Evolutionary conservation across 1,139 yeast species (phyloP).

Genomic region (Saccharomyces hybrid): DNA sequence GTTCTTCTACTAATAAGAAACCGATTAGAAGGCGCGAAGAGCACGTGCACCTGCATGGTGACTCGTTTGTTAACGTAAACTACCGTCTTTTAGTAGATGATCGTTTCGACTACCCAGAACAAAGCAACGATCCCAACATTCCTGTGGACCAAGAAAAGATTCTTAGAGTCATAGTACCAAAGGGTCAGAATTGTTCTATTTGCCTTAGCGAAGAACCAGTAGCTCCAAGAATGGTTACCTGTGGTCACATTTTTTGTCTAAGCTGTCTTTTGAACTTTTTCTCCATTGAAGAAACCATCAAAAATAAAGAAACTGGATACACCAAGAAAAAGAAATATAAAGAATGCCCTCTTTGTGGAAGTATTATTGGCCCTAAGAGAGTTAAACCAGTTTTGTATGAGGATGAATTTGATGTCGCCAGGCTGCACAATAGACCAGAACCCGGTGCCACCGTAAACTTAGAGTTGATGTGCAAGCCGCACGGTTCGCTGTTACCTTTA

Average conservation of each 20-base stretch:
- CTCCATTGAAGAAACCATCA: conserved; percentile 38
- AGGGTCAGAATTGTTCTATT: conserved; percentile 77
- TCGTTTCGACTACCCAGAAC: conserved; percentile 47
- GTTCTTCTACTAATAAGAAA: conserved; percentile 14
- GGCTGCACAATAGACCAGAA: conserved; percentile 46
- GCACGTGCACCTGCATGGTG: conserved; percentile 49
- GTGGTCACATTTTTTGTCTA: conserved; percentile 88
- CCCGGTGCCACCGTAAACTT: conserved; percentile 54
- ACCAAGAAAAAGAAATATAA: conserved; percentile 43
- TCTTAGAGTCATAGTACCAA: conserved; percentile 64
- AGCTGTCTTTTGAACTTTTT: conserved; percentile 71
- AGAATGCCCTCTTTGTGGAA: conserved; percentile 83
- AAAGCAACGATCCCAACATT: conserved; percentile 64
- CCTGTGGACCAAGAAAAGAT: conserved; percentile 58
- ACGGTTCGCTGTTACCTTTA: conserved; percentile 52
- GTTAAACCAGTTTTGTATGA: conserved; percentile 64
- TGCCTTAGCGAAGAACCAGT: conserved; percentile 77
- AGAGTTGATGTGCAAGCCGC: conserved; percentile 65
- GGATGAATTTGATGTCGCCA: conserved; percentile 36
- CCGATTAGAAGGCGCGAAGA: conserved; percentile 21
- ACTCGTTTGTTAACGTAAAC: conserved; percentile 74
- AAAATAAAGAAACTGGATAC: conserved; percentile 23
- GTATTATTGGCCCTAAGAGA: conserved; percentile 49
- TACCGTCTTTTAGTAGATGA: conserved; percentile 75
- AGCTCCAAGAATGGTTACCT: conserved; percentile 90